These are phyloP conservation scores for Toxoplasma gondii DNA, from an alignment of 169 alveolate genomes.

Conservation along the genomic window DNA sequence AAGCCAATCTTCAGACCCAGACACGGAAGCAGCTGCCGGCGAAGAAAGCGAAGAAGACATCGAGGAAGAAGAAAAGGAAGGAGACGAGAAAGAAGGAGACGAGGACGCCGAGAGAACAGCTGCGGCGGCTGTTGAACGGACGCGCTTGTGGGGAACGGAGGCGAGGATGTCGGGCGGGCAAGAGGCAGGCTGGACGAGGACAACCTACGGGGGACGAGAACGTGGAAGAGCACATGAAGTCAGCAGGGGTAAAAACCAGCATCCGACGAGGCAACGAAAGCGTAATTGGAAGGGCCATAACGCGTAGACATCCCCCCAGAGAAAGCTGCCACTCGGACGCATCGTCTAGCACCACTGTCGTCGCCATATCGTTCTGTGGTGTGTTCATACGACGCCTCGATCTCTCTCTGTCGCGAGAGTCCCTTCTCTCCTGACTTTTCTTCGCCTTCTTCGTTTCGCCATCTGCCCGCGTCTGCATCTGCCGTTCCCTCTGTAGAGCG, in stretches of 20 bases:
- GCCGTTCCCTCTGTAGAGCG: no score
- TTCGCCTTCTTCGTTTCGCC: background rate
- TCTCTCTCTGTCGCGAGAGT: no score
- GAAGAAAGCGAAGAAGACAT: conserved; percentile 22
- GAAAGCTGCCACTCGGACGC: no score
- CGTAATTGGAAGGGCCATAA: background rate
- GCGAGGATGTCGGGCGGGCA: conserved; percentile 20
- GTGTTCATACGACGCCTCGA: no score
- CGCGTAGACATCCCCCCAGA: no score
- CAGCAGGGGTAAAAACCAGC: no score
- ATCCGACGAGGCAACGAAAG: background rate
- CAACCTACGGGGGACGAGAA: background rate
- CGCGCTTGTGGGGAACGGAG: background rate
- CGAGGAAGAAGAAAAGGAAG: background rate
- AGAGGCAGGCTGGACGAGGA: background rate
- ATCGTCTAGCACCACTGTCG: no score
- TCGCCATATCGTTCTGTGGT: no score
- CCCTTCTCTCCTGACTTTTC: no score
- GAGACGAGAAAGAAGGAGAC: background rate
- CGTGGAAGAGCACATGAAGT: background rate
- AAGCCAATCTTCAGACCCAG: background rate
- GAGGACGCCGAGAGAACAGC: background rate
- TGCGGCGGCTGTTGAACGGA: background rate
- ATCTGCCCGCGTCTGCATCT: no score
- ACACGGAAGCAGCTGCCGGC: background rate